phyloP scores from a whole-genome alignment of 257 asterid species.

The Nemophila menziesii region DNA sequence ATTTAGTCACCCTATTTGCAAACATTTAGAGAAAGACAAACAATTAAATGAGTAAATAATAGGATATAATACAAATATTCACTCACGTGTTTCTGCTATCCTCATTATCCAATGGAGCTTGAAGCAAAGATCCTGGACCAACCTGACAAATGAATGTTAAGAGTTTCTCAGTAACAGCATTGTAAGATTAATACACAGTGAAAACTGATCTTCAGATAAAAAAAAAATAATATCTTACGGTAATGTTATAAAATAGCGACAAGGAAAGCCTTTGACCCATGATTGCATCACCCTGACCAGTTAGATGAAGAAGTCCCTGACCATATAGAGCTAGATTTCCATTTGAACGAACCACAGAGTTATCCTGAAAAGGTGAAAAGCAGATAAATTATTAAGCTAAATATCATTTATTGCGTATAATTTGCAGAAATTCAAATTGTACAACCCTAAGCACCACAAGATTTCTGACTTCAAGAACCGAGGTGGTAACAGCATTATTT shows the following conservation, averaged over 20 bases:
- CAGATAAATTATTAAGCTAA: conserved; percentile 6
- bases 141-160: conserved; percentile 52
- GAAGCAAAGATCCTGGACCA: conserved; percentile 89
- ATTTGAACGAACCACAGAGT: conserved; percentile 81
- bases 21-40: not conserved
- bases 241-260: conserved; percentile 78
- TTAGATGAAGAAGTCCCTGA: conserved; percentile 70
- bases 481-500: conserved; percentile 60
- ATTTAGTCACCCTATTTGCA: conserved; percentile 56
- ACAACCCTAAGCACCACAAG: conserved; percentile 89
- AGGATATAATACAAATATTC: conserved; percentile 8
- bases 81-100: conserved; percentile 63
- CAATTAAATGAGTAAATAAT: conserved; percentile 5
- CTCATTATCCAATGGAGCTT: conserved; percentile 86
- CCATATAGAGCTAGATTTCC: conserved; percentile 81
- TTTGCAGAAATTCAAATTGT: conserved; percentile 8
- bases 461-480: conserved; percentile 93
- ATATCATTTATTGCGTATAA: conserved; percentile 1
- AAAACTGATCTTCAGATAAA: conserved; percentile 3
- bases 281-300: conserved; percentile 87
- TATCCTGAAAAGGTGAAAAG: conserved; percentile 39
- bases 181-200: no score
- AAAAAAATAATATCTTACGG: conserved; percentile 46
- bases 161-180: no score
- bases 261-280: conserved; percentile 83